phyloP scores from a whole-genome alignment of 129 eudicot genomes.

The Chrysanthemum lavandulifolium region DNA sequence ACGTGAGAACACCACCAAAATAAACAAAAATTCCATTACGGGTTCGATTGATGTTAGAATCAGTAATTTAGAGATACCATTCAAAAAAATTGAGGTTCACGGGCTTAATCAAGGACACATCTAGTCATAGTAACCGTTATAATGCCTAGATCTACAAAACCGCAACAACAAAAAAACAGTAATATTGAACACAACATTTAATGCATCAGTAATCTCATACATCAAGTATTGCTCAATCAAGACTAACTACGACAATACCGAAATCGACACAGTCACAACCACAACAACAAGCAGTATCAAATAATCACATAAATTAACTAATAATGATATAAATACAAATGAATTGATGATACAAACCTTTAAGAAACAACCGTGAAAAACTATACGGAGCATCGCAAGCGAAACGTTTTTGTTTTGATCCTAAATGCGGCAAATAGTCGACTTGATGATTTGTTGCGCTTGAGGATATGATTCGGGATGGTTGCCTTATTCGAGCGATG shows the following conservation, averaged over 20 bases:
- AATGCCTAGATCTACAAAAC: no score
- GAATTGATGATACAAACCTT: slow-evolving; percentile 35
- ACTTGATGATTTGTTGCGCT: slow-evolving; percentile 47
- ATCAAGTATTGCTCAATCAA: neutral
- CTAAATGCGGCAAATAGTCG: slow-evolving; percentile 37
- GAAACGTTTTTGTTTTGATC: slow-evolving; percentile 28
- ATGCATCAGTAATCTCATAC: neutral
- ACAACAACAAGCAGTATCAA: no score
- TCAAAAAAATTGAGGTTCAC: no score
- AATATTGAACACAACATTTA: neutral
- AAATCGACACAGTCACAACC: no score
- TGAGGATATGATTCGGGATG: slow-evolving; percentile 61
- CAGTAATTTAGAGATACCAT: no score
- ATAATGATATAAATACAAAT: neutral
- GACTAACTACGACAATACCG: neutral
- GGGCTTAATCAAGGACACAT: no score
- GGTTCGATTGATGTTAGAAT: no score
- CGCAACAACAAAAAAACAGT: no score
- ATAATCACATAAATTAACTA: no score
- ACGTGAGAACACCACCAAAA: no score
- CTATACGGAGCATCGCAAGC: slow-evolving; percentile 59
- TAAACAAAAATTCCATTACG: no score
- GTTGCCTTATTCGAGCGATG: slow-evolving; percentile 59
- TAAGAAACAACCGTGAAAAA: slow-evolving; percentile 69
- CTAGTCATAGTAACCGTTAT: no score